Conservation (phyloP, 108 stramenopile species). For the Cyclostephanos invisitatus region DNA sequence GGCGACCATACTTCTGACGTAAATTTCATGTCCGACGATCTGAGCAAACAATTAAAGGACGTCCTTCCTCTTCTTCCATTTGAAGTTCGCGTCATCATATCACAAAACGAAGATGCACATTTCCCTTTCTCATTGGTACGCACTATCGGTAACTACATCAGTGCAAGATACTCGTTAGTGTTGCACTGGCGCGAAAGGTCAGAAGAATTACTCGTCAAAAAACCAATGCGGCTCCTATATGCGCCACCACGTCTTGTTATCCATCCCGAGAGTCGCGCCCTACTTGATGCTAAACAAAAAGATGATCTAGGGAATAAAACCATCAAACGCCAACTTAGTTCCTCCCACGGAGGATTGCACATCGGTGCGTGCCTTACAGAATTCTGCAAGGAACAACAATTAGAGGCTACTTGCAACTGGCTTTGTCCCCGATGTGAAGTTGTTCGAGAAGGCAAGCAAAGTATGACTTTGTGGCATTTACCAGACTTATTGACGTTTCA, state of each 20-base stretch:
- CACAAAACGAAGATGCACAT: conserved; percentile 56
- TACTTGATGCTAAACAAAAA: conserved; percentile 34
- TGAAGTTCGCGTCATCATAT: conserved; percentile 72
- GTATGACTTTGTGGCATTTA: conserved; percentile 86
- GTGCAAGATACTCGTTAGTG: conserved; percentile 67
- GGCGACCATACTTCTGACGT: conserved; percentile 54
- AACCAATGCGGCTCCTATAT: conserved; percentile 54
- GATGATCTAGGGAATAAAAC: conserved; percentile 14
- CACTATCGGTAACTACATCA: conserved; percentile 82
- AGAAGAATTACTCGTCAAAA: conserved; percentile 36
- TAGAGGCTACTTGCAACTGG: conserved; percentile 77
- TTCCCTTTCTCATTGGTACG: conserved; percentile 80
- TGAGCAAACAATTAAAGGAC: conserved; percentile 57
- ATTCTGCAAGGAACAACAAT: conserved; percentile 84
- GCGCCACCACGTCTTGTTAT: conserved; percentile 44
- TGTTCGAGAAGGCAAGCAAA: conserved; percentile 82
- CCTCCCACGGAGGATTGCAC: conserved; percentile 59
- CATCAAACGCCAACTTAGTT: conserved; percentile 44
- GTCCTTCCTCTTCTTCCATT: conserved; percentile 77
- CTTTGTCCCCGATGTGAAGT: conserved; percentile 87
- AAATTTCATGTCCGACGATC: conserved; percentile 45
- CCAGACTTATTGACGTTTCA: conserved; percentile 93
- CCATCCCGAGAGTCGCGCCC: conserved; percentile 54
- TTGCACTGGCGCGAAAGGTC: conserved; percentile 69
- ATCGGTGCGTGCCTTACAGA: conserved; percentile 85